These are phyloP conservation scores for Entonaema liquescens DNA, from an alignment of 495 filamentous ascomycete species.

Conservation along the genomic window DNA sequence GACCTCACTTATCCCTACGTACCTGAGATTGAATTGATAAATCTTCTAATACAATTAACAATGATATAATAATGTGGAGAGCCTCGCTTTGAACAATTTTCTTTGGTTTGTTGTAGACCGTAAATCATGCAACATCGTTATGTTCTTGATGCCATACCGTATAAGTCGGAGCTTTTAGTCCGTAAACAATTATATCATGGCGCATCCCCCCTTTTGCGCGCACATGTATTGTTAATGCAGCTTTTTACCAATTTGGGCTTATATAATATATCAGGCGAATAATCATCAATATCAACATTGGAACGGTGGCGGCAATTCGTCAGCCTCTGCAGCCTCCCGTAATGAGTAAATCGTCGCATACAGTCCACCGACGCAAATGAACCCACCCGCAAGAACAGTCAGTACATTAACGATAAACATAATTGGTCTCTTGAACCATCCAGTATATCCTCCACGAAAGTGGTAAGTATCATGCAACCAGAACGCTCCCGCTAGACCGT, in stretches of 20 bases:
- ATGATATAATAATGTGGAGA: slow-evolving; percentile 31
- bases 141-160: not conserved
- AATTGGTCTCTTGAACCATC: slow-evolving; percentile 33
- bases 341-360: slow-evolving; percentile 44
- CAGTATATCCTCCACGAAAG: slow-evolving; percentile 23
- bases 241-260: not conserved
- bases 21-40: slow-evolving; percentile 4
- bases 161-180: slow-evolving; percentile 21
- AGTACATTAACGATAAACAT: slow-evolving; percentile 41
- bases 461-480: slow-evolving; percentile 56
- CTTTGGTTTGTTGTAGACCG: not conserved
- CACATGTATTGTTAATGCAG: not conserved
- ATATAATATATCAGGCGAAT: not conserved
- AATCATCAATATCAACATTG: slow-evolving; percentile 32
- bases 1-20: slow-evolving; percentile 37
- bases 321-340: slow-evolving; percentile 28
- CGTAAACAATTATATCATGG: not conserved
- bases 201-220: not conserved
- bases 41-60: slow-evolving; percentile 1
- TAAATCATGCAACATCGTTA: not conserved
- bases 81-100: not conserved
- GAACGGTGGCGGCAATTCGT: slow-evolving; percentile 39
- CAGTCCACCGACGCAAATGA: slow-evolving; percentile 46
- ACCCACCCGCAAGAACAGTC: slow-evolving; percentile 42
- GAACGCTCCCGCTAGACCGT: slow-evolving; percentile 63